Evolutionary conservation across 768 basidiomycete species (phyloP).

Genomic region (Hygrocybe punicea): DNA sequence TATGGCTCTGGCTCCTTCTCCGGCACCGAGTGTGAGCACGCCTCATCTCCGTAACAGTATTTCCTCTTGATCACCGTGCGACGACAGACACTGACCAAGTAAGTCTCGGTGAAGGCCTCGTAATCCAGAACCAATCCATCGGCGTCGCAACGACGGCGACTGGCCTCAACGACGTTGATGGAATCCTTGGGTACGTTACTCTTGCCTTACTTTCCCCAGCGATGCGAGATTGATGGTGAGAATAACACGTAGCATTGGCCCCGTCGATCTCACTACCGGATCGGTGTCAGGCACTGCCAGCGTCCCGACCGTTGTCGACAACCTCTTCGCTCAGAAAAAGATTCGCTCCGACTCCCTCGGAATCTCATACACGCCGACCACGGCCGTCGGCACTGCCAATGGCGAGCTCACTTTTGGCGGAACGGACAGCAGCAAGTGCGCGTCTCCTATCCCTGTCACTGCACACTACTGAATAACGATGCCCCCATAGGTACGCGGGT

Average conservation of each 20-base stretch:
- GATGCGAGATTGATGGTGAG: conserved; percentile 30
- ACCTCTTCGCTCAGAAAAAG: conserved; percentile 46
- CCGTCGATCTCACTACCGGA: conserved; percentile 47
- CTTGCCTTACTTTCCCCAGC: background rate
- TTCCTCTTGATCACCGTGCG: background rate
- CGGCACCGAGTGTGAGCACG: conserved; percentile 31
- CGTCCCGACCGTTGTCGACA: conserved; percentile 59
- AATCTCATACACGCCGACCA: conserved; percentile 53
- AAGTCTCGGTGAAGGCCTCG: conserved; percentile 47
- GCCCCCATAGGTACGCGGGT: conserved; percentile 17
- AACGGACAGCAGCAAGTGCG: conserved; percentile 43
- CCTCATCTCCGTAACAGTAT: background rate
- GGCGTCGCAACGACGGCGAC: conserved; percentile 50
- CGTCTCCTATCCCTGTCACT: conserved; percentile 44
- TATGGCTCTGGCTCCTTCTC: conserved; percentile 66
- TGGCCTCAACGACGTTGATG: conserved; percentile 54
- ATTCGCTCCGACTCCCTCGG: conserved; percentile 38
- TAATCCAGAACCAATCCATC: conserved; percentile 56
- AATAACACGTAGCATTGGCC: conserved; percentile 49
- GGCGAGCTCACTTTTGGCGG: conserved; percentile 49
- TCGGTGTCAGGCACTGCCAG: conserved; percentile 39
- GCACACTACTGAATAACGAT: conserved; percentile 30
- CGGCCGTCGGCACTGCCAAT: conserved; percentile 31
- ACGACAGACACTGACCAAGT: conserved; percentile 51
- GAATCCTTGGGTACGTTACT: conserved; percentile 56